Conservation (phyloP, 495 filamentous ascomycete species). For the Aspergillus steynii region DNA sequence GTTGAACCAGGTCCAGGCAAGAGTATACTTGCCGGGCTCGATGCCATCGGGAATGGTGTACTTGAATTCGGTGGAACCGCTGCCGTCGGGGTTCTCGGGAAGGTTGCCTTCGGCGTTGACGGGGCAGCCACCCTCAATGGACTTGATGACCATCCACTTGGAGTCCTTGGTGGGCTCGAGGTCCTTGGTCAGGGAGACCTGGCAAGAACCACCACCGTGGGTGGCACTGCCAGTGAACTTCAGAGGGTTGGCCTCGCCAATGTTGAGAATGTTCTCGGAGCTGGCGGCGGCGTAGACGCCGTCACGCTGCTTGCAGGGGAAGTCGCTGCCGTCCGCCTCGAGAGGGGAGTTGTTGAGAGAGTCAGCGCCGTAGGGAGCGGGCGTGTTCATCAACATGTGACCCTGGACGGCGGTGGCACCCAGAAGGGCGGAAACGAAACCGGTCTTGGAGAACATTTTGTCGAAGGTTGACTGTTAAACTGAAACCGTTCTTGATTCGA, state of each 20-base stretch:
- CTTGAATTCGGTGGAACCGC: conserved; percentile 34
- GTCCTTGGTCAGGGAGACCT: conserved; percentile 80
- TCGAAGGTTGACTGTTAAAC: conserved; percentile 15
- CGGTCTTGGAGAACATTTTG: conserved; percentile 44
- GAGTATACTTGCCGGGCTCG: conserved; percentile 55
- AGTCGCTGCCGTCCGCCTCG: conserved; percentile 59
- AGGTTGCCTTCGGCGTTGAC: conserved; percentile 49
- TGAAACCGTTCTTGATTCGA: conserved; percentile 28
- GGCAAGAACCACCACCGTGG: conserved; percentile 89
- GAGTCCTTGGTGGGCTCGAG: conserved; percentile 51
- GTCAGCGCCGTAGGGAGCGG: conserved; percentile 61
- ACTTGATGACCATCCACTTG: conserved; percentile 78
- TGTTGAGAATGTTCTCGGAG: conserved; percentile 31
- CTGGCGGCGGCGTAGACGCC: conserved; percentile 24
- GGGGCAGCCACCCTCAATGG: conserved; percentile 78
- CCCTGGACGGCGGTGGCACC: conserved; percentile 49
- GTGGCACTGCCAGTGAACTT: conserved; percentile 54
- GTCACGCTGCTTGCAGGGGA: conserved; percentile 69
- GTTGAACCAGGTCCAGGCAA: conserved; percentile 95
- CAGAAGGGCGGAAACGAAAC: conserved; percentile 43
- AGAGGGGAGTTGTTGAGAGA: conserved; percentile 64
- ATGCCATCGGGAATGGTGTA: conserved; percentile 49
- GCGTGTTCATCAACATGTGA: conserved; percentile 73
- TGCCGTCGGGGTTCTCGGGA: conserved; percentile 15
- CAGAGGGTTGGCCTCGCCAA: conserved; percentile 30